Percentiles rank a stretch among this genome's conserved stretches.
Conservation (phyloP, 192 early-diverging fungal species). For the Diversispora epigaea region DNA sequence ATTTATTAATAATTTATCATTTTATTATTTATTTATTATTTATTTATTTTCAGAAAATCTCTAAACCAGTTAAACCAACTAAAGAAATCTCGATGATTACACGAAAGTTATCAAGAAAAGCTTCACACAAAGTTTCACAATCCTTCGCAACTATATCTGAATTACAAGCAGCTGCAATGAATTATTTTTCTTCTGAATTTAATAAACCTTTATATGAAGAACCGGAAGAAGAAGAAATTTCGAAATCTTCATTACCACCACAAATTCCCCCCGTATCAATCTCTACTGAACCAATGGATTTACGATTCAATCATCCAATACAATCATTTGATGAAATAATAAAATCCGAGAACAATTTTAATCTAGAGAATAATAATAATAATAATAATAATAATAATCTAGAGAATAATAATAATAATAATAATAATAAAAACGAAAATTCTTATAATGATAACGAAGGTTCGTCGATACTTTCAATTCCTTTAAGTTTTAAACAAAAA, state of each 20-base stretch:
- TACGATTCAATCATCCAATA: not conserved
- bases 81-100: not conserved
- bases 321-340: no score
- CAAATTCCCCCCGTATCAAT: not conserved
- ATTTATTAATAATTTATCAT: not conserved
- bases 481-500: not conserved
- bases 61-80: not conserved
- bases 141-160: slow-evolving; percentile 9
- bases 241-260: no score
- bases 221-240: not conserved
- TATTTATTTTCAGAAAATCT: no score
- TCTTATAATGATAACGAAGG: not conserved
- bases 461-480: not conserved
- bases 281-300: not conserved
- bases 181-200: not conserved
- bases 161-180: slow-evolving; percentile 7
- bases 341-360: no score
- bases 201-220: not conserved
- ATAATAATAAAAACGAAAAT: not conserved
- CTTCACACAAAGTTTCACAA: not conserved
- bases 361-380: no score
- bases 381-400: no score
- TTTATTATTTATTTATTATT: no score
- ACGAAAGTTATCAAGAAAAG: not conserved
- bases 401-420: no score